Evolutionary conservation across 257 asterid species (phyloP).

Genomic region (Nicotiana knightiana): DNA sequence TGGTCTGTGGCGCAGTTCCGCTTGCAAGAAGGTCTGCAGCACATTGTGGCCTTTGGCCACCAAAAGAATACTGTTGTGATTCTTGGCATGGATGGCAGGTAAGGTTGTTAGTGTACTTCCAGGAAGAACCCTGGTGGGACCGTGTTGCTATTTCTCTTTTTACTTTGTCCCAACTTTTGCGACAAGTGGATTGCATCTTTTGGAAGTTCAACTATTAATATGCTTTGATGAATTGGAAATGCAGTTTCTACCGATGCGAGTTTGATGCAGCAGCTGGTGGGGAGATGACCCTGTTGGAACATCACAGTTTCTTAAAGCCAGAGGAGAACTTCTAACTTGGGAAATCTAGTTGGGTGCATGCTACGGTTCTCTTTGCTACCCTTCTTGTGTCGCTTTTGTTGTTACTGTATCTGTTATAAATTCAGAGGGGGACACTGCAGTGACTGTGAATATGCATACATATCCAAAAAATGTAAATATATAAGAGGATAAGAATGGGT

Average conservation of each 20-base stretch:
- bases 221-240: background rate
- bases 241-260: conserved; percentile 74
- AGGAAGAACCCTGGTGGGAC: background rate
- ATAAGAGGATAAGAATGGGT: background rate
- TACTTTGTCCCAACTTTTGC: background rate
- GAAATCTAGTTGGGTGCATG: background rate
- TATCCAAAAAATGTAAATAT: conserved; percentile 14
- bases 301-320: conserved; percentile 68
- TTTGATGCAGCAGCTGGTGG: conserved; percentile 68
- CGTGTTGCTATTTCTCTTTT: background rate
- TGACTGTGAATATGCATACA: background rate
- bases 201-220: background rate
- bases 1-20: conserved; percentile 98
- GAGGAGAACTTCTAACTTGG: conserved; percentile 49
- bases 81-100: conserved; percentile 98
- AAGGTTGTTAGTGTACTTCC: conserved; percentile 1
- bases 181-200: background rate
- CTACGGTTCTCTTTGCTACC: background rate
- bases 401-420: conserved; percentile 3
- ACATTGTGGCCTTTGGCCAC: conserved; percentile 85
- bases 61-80: conserved; percentile 75
- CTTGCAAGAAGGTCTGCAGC: conserved; percentile 72
- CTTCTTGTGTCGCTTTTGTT: background rate
- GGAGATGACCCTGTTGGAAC: conserved; percentile 84
- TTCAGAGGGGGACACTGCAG: background rate